phyloP scores from a whole-genome alignment of 2,329 filamentous ascomycete genomes.

The Cryphonectria parasitica region DNA sequence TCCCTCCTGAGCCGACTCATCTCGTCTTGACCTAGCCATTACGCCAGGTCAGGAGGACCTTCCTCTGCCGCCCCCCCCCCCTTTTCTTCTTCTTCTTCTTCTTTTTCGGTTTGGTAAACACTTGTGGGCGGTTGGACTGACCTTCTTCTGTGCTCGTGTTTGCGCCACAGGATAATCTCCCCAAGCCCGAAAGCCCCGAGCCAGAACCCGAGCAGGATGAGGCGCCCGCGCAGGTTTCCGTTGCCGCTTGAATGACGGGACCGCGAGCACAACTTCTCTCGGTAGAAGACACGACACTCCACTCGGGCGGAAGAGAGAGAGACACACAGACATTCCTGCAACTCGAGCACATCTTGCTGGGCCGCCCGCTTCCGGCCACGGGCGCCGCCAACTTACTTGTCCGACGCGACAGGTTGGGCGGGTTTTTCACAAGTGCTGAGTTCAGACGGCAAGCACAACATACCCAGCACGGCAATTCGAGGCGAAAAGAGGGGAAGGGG shows the following conservation, averaged over 20 bases:
- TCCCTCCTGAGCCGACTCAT: too few species aligned
- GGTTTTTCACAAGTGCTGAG: too few species aligned
- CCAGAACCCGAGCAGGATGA: conserved; percentile 38
- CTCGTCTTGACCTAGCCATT: too few species aligned
- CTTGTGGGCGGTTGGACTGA: conserved; percentile 2
- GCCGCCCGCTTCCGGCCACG: neutral
- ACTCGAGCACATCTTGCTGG: neutral
- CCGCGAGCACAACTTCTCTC: neutral
- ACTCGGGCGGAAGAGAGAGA: neutral
- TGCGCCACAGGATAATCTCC: conserved; percentile 46
- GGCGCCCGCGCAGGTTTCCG: conserved; percentile 42
- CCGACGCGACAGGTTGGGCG: conserved; percentile 2
- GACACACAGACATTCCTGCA: neutral
- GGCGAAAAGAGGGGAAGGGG: neutral
- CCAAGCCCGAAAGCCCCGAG: conserved; percentile 45
- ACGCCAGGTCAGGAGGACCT: too few species aligned
- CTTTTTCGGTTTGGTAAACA: neutral
- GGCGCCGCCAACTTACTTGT: neutral
- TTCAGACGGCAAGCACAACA: neutral
- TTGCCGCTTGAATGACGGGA: conserved; percentile 43
- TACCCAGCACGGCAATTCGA: neutral
- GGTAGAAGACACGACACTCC: neutral
- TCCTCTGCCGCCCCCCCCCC: too few species aligned
- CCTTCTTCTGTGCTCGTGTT: conserved; percentile 8
- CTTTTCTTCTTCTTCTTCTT: neutral